Conservation (phyloP, 768 basidiomycete species). For the Boletus insuetus region DNA sequence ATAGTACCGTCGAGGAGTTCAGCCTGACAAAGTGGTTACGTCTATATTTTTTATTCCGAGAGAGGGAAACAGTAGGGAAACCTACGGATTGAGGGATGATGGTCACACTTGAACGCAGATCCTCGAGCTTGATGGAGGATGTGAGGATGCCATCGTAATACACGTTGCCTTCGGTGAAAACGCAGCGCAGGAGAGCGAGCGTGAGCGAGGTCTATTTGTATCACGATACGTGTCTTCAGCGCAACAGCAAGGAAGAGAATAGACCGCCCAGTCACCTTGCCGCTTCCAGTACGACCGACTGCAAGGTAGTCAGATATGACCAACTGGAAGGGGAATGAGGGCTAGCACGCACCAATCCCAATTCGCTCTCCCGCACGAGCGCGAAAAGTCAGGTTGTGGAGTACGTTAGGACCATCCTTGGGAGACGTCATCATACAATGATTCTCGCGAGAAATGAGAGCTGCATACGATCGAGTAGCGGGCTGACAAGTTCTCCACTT, state of each 20-base stretch:
- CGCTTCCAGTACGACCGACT: constrained; percentile 11
- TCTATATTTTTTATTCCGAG: too few species aligned
- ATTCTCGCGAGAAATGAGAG: background rate
- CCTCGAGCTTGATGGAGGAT: constrained; percentile 49
- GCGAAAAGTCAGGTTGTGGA: constrained; percentile 4
- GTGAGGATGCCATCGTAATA: constrained; percentile 53
- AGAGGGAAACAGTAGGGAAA: too few species aligned
- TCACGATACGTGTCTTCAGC: background rate
- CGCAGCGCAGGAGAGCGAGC: constrained; percentile 47
- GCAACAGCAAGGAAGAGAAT: background rate
- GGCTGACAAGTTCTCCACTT: constrained; percentile 53
- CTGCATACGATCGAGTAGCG: constrained; percentile 40
- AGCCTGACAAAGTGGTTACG: constrained; percentile 13
- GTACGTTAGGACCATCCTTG: background rate
- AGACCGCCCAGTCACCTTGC: background rate
- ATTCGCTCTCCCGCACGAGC: constrained; percentile 6
- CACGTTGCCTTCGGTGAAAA: constrained; percentile 49
- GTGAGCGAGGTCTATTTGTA: constrained; percentile 45
- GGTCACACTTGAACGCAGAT: constrained; percentile 55
- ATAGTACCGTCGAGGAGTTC: constrained; percentile 44
- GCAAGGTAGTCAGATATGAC: background rate
- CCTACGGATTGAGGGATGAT: constrained; percentile 47
- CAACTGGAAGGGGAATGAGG: too few species aligned
- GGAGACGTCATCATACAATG: background rate
- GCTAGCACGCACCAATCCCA: constrained; percentile 4